phyloP scores from a whole-genome alignment of 2,329 filamentous ascomycete species.

The Neonectria sp. region DNA sequence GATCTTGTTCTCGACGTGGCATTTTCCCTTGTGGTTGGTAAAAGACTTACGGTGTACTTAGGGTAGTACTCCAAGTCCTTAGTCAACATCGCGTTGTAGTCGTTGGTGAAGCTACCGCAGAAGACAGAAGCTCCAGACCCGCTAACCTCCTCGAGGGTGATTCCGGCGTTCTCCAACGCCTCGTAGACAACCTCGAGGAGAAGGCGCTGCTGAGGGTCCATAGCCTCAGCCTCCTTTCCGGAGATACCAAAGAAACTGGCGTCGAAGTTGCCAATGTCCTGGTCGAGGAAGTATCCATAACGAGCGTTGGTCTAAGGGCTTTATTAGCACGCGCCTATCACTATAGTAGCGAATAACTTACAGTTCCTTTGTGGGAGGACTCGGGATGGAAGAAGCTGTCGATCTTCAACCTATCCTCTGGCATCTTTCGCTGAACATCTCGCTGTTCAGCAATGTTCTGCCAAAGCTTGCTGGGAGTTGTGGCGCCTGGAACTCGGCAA shows the following conservation, averaged over 20 bases:
- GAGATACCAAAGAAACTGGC: constrained; percentile 58
- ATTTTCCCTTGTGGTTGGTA: constrained; percentile 40
- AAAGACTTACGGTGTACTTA: constrained; percentile 49
- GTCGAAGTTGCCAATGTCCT: constrained; percentile 53
- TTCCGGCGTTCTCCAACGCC: constrained; percentile 50
- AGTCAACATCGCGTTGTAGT: constrained; percentile 44
- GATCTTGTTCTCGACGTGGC: not conserved
- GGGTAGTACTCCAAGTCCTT: constrained; percentile 51
- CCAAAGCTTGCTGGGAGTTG: constrained; percentile 49
- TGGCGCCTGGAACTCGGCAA: constrained; percentile 43
- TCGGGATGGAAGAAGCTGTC: constrained; percentile 56
- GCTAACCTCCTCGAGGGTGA: constrained; percentile 46
- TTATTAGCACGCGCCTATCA: not conserved
- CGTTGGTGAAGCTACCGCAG: constrained; percentile 49
- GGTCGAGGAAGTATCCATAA: constrained; percentile 48
- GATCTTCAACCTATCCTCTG: constrained; percentile 63
- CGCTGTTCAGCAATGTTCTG: constrained; percentile 48
- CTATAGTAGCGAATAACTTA: not conserved
- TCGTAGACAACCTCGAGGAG: constrained; percentile 51
- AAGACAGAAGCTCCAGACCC: constrained; percentile 49
- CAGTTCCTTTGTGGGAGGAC: constrained; percentile 40
- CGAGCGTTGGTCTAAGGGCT: constrained; percentile 33
- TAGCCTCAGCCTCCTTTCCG: constrained; percentile 54
- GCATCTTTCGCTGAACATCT: constrained; percentile 55
- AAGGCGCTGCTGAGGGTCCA: constrained; percentile 56